Conservation (phyloP, 2,329 filamentous ascomycete species). For the Xylariaceae sp. region DNA sequence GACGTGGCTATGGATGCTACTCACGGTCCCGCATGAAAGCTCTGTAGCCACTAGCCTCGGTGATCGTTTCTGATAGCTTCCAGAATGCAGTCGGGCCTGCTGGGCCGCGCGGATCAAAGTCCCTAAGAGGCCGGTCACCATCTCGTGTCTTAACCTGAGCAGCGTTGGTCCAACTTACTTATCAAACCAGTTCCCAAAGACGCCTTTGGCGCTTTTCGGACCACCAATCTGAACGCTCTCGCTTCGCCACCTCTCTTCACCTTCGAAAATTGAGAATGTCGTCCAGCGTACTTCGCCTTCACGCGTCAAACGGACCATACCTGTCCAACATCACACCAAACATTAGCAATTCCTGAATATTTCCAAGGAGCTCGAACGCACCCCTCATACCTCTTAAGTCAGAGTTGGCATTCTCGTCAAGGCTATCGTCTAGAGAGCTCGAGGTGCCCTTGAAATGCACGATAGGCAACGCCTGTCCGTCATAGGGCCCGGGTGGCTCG, state of each 20-base stretch:
- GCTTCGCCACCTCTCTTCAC: slow-evolving; percentile 73
- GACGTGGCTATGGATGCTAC: too few species aligned
- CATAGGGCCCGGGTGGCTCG: slow-evolving; percentile 59
- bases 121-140: slow-evolving; percentile 41
- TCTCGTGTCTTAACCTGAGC: slow-evolving; percentile 1
- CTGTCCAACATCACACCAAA: slow-evolving; percentile 38
- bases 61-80: slow-evolving; percentile 63
- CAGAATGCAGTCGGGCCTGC: slow-evolving; percentile 77
- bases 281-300: slow-evolving; percentile 78
- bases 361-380: slow-evolving; percentile 14
- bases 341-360: slow-evolving; percentile 12
- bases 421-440: slow-evolving; percentile 62
- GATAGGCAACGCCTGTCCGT: slow-evolving; percentile 62
- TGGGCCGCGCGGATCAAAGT: slow-evolving; percentile 69
- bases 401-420: slow-evolving; percentile 71
- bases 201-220: slow-evolving; percentile 63
- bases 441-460: slow-evolving; percentile 70
- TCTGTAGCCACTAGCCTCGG: slow-evolving; percentile 36
- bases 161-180: slow-evolving; percentile 48
- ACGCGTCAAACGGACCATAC: slow-evolving; percentile 65
- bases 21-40: slow-evolving; percentile 27
- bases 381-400: slow-evolving; percentile 60
- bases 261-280: slow-evolving; percentile 63
- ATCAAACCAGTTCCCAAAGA: slow-evolving; percentile 79
- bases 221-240: slow-evolving; percentile 78